Percentiles rank a stretch among this genome's conserved stretches.
Conservation (phyloP, 73 alveolate species). For the Paramecium bursaria region DNA sequence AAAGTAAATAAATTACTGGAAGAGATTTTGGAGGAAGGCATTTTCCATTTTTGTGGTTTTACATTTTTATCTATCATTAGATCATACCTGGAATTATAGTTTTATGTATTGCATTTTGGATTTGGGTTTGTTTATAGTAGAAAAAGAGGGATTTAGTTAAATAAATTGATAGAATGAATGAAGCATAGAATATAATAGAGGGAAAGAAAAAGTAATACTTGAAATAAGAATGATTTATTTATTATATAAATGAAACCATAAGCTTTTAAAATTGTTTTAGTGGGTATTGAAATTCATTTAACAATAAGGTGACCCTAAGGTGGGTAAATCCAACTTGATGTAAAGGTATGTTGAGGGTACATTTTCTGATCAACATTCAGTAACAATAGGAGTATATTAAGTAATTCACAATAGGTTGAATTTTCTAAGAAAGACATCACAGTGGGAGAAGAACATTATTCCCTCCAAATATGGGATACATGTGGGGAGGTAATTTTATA, state of each 20-base stretch:
- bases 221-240: no score
- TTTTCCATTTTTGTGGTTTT: no score
- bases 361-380: conserved; percentile 16
- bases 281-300: not conserved
- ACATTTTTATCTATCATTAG: no score
- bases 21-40: no score
- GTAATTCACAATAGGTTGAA: conserved; percentile 26
- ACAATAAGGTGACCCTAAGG: conserved; percentile 33
- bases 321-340: conserved; percentile 28
- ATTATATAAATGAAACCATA: conserved; percentile 50
- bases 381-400: conserved; percentile 12
- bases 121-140: no score
- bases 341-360: conserved; percentile 16
- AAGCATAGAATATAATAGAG: no score
- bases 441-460: not conserved
- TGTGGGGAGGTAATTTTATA: conserved; percentile 43
- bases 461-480: conserved; percentile 51
- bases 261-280: conserved; percentile 55
- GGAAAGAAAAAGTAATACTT: no score
- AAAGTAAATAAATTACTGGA: no score
- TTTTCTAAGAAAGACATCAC: conserved; percentile 34
- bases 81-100: no score
- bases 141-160: no score
- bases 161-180: no score
- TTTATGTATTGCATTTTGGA: no score